These are phyloP conservation scores for Exidia glandulosa DNA, from an alignment of 768 basidiomycete species.

Conservation along the genomic window DNA sequence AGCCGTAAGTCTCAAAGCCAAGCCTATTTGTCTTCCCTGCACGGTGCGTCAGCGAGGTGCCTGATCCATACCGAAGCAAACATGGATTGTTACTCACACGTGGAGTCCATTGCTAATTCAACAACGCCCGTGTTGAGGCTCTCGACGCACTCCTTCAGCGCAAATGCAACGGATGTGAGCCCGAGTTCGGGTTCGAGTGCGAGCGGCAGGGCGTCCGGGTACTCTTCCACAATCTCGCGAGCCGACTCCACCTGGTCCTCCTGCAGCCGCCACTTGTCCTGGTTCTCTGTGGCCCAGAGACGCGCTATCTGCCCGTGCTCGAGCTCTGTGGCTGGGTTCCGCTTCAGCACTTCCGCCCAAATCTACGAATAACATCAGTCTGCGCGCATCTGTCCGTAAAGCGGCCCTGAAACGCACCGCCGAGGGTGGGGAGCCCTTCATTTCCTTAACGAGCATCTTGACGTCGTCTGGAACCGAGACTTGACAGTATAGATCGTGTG, in stretches of 20 bases:
- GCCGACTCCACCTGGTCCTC: background rate
- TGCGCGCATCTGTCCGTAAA: background rate
- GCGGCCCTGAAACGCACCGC: background rate
- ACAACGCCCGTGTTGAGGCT: background rate
- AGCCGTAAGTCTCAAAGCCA: background rate
- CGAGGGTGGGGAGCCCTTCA: background rate
- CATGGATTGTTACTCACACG: background rate
- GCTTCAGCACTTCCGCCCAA: background rate
- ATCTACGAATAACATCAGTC: background rate
- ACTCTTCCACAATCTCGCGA: background rate
- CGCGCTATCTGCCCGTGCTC: background rate
- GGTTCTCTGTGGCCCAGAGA: background rate
- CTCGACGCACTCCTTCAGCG: background rate
- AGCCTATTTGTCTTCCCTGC: background rate
- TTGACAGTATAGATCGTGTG: background rate
- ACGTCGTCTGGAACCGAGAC: background rate
- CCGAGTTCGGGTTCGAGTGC: background rate
- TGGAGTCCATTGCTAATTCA: background rate
- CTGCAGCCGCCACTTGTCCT: background rate
- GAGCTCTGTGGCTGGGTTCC: background rate
- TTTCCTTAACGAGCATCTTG: background rate
- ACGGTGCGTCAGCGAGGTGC: background rate
- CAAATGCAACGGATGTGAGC: background rate
- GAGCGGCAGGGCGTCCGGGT: background rate
- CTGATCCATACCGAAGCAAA: background rate